Percentiles rank a stretch among this genome's conserved stretches.
phyloP scores from a whole-genome alignment of 805 yeast genomes.

The Metschnikowia noctiluminum region DNA sequence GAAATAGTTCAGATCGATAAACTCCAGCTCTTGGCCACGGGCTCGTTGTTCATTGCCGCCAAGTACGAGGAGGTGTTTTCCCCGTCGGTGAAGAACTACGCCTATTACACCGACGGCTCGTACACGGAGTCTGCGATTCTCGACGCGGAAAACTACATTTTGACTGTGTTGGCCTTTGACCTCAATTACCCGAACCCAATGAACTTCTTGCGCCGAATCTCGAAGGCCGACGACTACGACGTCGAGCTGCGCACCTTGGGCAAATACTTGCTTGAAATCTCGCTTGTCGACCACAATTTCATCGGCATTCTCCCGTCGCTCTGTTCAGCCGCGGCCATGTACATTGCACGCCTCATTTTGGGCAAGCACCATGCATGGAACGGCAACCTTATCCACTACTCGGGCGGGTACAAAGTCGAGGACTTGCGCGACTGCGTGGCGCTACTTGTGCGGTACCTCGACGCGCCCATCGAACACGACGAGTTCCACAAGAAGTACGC shows the following conservation, averaged over 20 bases:
- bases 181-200: slow-evolving; percentile 85
- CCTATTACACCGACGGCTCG: slow-evolving; percentile 85
- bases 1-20: slow-evolving; percentile 74
- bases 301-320: slow-evolving; percentile 72
- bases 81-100: slow-evolving; percentile 81
- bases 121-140: slow-evolving; percentile 77
- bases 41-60: slow-evolving; percentile 84
- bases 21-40: slow-evolving; percentile 81
- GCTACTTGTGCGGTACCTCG: slow-evolving; percentile 71
- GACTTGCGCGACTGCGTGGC: slow-evolving; percentile 72
- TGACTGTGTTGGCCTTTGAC: slow-evolving; percentile 69
- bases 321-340: slow-evolving; percentile 87
- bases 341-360: slow-evolving; percentile 69
- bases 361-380: slow-evolving; percentile 72
- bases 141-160: slow-evolving; percentile 75
- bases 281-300: slow-evolving; percentile 72
- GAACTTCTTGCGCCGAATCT: slow-evolving; percentile 82
- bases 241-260: slow-evolving; percentile 80
- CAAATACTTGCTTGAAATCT: slow-evolving; percentile 75
- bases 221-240: slow-evolving; percentile 89
- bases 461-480: slow-evolving; percentile 81
- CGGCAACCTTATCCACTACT: slow-evolving; percentile 81
- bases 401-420: slow-evolving; percentile 80
- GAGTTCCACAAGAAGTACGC: slow-evolving; percentile 94
- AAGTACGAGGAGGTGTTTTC: slow-evolving; percentile 89